Base-by-base conservation (phyloP, 78 protist species). In the Dictyostelium capitatum region DNA sequence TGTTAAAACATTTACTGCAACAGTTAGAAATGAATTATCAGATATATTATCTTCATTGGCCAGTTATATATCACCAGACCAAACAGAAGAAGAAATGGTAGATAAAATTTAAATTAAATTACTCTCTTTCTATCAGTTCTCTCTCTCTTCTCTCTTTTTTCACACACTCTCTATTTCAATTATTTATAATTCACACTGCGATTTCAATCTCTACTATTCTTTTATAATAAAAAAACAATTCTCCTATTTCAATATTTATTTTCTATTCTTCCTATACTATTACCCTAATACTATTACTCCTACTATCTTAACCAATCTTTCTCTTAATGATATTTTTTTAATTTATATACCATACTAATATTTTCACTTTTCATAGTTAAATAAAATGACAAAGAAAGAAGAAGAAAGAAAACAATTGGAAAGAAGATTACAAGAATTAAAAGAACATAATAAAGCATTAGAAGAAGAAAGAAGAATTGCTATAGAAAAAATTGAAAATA, bases 391-490 rank as follows among this genome's bases (percentile, higher is more conserved):
- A 46, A 48, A 15, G 41, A 37, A 50, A 46, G 41, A 30, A 28
- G 23, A 25, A 15, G 74, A 83, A 67, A 74, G 79, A 65, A 25
- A 7, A 5, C 57, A 77, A 17, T 57, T 87, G n/a, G 83, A 77
- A 53, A 77, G 51, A 23, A 87, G 25, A 32, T 70, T 87, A 56
- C 62, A 87, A 87, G 57, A 87, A 65, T 17, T 87, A 12, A 56
- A 77, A 37, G 83, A 41, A 51, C 62, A 64, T 51, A 87, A 87
- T 59, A 62, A 32, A 25, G n/a, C 14, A 47, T 19, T 87, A 4
- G 84, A 78, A 32, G 84, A 87, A 20, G 93, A 87, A 64, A 87
- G 93, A 87, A 30, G 51, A 20, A 19, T n/a, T 54, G 84, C 84
- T 6, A 87, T 87, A 14, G 92, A 73, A 56, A 82, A 67, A 4